Evolutionary conservation across 768 basidiomycete species (phyloP), one percentile per base, ranked within the genome.

Genomic region (Hortiboletus flavorubellus): DNA sequence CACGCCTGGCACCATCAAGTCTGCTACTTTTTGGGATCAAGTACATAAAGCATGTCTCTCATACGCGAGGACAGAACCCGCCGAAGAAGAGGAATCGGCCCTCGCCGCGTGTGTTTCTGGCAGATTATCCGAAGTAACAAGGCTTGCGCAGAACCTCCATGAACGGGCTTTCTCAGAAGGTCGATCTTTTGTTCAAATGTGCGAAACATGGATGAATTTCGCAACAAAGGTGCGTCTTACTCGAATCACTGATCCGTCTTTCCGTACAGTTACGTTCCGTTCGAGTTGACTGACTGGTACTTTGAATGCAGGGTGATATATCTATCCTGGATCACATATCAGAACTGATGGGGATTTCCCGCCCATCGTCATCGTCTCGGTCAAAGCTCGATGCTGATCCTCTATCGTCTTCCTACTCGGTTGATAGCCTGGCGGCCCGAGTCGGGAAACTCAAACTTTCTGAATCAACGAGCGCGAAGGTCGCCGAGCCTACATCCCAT

Each of bases 1-100:
- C 6, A 75, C 78, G 64, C 75, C 26, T 74, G 80, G 31, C 74
- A 79, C 37, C 61, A 59, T 78, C 29, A 76, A 80, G 45, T 69
- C 84, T 3, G 72, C 73, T 45, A 78, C 77, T 0, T 86, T 91
- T 65, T 90, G 89, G 89, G 84, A 86, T 45, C 90, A 91, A 62
- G 76, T 70, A 67, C 29, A 74, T 75, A 53, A 84, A 80, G 59
- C 81, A 75, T 63, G 74, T 75, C 21, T 73, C 66, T 14, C 67
- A 76, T n/a, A 50, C 34, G 56, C 65, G 53, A 63, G 49, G 1
- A 63, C 67, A 0, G 70, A 49, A 40, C 46, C 37, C 1, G 2
- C 53, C 4, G 56, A 54, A 5, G 61, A 55, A 30, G 64, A 78
- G 49, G 72, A 73, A 41, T 21, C 21, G 12, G 38, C 18, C 8